Evolutionary conservation across 495 filamentous ascomycete genomes (phyloP), one percentile per base, ranked within the genome.

Genomic region (Aspergillus carlsbadensis): DNA sequence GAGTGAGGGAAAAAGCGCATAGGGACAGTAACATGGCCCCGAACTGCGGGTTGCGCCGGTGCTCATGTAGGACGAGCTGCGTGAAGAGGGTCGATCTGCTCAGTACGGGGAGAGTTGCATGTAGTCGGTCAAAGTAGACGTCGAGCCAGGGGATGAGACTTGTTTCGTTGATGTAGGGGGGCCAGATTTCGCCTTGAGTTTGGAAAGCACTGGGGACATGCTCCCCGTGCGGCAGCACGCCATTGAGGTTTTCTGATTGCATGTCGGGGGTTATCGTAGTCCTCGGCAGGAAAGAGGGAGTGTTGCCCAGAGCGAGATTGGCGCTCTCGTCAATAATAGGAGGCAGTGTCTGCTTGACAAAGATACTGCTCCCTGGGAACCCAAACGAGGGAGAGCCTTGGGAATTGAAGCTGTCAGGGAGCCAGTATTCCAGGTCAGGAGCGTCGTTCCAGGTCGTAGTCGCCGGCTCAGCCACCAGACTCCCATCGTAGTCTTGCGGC

Each of bases 1-100:
- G 91, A 10, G 92, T 90, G 70, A 91, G 81, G 65, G 92, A 88
- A 69, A 90, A 94, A 13, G 88, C 89, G 62, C 88, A 93, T 7
- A 96, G 69, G 11, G 91, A 86, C 21, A 86, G 78, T 13, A 95
- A 37, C 73, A 76, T 76, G 63, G 54, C 90, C 73, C 68, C 89
- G 85, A 78, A 76, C 51, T 76, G 94, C 83, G 33, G 82, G 78
- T 72, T 93, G 84, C 60, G 84, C 67, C 58, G 84, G 84, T 84
- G 65, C 85, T 87, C 73, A 81, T 82, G 57, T 49, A 64, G 84
- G 70, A 58, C 75, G 78, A 68, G 86, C 70, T 67, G 86, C 70
- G 67, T 87, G 80, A 58, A 94, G 62, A 64, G 76, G 69, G 60
- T 81, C 68, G 72, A 73, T 34, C 85, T 85, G 57, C 90, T 82